Conservation (phyloP, 2,329 filamentous ascomycete genomes). For the Fusarium xylarioides region DNA sequence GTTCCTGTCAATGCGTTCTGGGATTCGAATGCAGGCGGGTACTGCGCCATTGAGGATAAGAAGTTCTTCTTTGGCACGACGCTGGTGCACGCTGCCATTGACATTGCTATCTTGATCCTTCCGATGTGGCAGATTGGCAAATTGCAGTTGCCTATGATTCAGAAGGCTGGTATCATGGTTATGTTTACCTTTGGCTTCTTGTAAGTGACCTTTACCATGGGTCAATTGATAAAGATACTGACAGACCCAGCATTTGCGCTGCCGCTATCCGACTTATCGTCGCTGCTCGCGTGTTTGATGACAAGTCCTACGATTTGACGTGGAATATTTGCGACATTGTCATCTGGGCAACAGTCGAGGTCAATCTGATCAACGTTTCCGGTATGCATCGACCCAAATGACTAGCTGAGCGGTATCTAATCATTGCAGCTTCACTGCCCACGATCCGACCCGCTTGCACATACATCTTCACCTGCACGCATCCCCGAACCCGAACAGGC, state of each 20-base stretch:
- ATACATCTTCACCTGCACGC: conserved; percentile 32
- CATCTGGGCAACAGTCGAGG: conserved; percentile 40
- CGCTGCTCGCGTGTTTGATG: conserved; percentile 23
- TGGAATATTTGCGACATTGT: conserved; percentile 39
- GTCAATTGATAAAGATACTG: neutral
- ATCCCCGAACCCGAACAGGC: conserved; percentile 22
- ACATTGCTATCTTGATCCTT: conserved; percentile 44
- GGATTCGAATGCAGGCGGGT: conserved; percentile 2
- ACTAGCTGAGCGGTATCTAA: neutral
- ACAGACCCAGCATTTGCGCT: conserved; percentile 26
- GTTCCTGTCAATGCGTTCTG: conserved; percentile 30
- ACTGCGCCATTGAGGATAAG: conserved; percentile 37
- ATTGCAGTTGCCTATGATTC: conserved; percentile 39
- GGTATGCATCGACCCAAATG: neutral
- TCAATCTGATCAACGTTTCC: conserved; percentile 40
- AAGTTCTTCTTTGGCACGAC: conserved; percentile 48
- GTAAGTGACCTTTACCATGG: conserved; percentile 16
- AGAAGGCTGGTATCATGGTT: conserved; percentile 42
- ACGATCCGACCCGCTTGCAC: conserved; percentile 36
- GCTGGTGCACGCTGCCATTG: conserved; percentile 43
- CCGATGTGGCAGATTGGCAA: conserved; percentile 46
- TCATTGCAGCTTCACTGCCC: conserved; percentile 32
- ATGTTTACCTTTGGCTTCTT: conserved; percentile 46
- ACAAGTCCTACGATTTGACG: conserved; percentile 26
- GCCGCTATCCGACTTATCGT: conserved; percentile 35